Base-by-base conservation (phyloP, 2,329 filamentous ascomycete species). In the Stachybotrys chartarum region DNA sequence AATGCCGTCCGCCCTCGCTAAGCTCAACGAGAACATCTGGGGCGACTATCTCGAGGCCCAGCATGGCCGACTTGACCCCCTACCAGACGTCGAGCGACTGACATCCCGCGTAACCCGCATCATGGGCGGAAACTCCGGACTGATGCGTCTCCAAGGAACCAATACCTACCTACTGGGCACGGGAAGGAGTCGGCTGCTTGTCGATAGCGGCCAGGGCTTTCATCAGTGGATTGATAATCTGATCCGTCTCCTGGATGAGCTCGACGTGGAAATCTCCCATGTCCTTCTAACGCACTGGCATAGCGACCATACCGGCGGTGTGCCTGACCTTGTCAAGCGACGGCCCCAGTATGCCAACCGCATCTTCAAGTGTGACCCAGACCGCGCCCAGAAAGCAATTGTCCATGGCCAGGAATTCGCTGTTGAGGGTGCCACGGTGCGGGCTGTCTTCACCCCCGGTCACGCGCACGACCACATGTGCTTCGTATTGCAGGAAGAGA, bases 151-250 rank as follows among this genome's bases (percentile, higher is more conserved):
- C 42, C 73, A 78, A 75, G 80, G 86, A 55, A 90, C 88, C 58
- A 91, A 92, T 67, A 91, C 88, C 17, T 92, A 91, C 66, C 78
- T 92, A 44, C 67, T 92, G 55, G 88, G 88, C 32, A 81, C 78
- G 6, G 87, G 87, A 4, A 62, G 71, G 1, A 67, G 73, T 11
- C 79, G 88, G 1, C 71, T 91, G 52, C 75, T 92, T 12, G 81
- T 92, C 62, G 88, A 92, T 67, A 90, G 87, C 0, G 88, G 83
- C 42, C 81, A 89, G 67, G 88, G 87, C 46, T 78, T 75, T 54
- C 78, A 81, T 2, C 71, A 75, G 35, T 91, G 87, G 87, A 65
- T 66, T 1, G 64, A 67, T 0, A 50, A 73, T 6, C 62, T 80
- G 14, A 48, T 58, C 1, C 57, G 57, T 1, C 70, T 54, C 14